Percentiles rank a stretch among this genome's conserved stretches.
Evolutionary conservation across 495 filamentous ascomycete genomes (phyloP).

Genomic region (Aspergillus avenaceus): DNA sequence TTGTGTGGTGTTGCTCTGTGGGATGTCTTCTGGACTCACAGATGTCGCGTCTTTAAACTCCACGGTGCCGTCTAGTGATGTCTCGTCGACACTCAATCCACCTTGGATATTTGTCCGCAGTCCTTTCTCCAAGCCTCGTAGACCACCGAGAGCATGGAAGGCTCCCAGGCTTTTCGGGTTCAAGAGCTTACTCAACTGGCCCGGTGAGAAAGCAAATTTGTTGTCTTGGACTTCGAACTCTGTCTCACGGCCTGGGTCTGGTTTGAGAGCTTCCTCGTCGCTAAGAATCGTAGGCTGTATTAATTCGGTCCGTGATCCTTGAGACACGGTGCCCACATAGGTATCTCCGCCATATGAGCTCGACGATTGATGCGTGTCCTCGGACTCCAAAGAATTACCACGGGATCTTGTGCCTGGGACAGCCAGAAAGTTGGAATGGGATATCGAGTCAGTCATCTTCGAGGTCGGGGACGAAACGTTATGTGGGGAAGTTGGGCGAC

Average conservation of each 20-base stretch:
- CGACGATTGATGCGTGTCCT: conserved; percentile 45
- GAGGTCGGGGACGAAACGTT: conserved; percentile 73
- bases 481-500: conserved; percentile 83
- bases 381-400: conserved; percentile 63
- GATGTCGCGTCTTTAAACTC: conserved; percentile 63
- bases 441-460: conserved; percentile 38
- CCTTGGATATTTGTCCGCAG: conserved; percentile 62
- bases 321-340: conserved; percentile 33
- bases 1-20: conserved; percentile 29
- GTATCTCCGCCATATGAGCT: conserved; percentile 52
- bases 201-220: conserved; percentile 76
- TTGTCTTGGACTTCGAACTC: conserved; percentile 76
- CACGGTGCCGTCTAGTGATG: conserved; percentile 55
- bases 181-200: conserved; percentile 71
- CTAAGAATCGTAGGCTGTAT: conserved; percentile 39
- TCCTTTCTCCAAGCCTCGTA: conserved; percentile 72
- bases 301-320: conserved; percentile 29
- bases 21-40: conserved; percentile 15
- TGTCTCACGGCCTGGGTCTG: conserved; percentile 65
- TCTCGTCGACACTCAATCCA: conserved; percentile 76
- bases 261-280: conserved; percentile 59
- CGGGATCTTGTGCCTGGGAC: conserved; percentile 60
- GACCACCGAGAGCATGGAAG: conserved; percentile 74
- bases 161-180: conserved; percentile 79
- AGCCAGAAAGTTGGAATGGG: conserved; percentile 55